phyloP scores from a whole-genome alignment of 768 basidiomycete species.

The Ramaria sp. region DNA sequence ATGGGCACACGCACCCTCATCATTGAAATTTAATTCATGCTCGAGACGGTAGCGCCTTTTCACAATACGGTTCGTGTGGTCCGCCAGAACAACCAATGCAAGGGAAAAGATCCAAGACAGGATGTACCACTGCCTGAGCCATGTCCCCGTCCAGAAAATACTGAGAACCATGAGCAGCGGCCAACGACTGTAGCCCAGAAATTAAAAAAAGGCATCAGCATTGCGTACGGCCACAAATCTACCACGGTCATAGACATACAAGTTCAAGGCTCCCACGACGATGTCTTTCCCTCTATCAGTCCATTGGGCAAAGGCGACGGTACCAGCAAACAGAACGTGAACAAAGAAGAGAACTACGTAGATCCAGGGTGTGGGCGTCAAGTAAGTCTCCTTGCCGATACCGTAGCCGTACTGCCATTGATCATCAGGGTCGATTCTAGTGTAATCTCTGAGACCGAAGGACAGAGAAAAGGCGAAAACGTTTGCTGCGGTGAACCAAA shows the following conservation, averaged over 20 bases:
- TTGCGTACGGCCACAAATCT: not conserved
- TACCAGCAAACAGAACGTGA: constrained; percentile 11
- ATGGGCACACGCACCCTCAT: constrained; percentile 6
- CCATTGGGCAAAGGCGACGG: constrained; percentile 10
- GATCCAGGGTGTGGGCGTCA: constrained; percentile 10
- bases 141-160: constrained; percentile 11
- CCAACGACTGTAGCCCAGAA: constrained; percentile 9
- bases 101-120: constrained; percentile 8
- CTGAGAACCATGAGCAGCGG: constrained; percentile 11
- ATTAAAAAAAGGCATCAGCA: not conserved
- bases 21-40: constrained; percentile 6
- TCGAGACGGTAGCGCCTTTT: constrained; percentile 10
- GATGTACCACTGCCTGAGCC: constrained; percentile 10
- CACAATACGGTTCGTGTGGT: constrained; percentile 5
- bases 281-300: constrained; percentile 11
- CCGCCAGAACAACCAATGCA: constrained; percentile 6
- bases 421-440: constrained; percentile 3
- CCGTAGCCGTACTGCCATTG: constrained; percentile 11
- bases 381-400: constrained; percentile 10
- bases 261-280: constrained; percentile 6
- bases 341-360: constrained; percentile 9
- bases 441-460: constrained; percentile 8
- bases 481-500: constrained; percentile 12
- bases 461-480: constrained; percentile 11
- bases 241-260: not conserved